Evolutionary conservation across 345 rosid species (phyloP).

Genomic region (Xanthoceras sorbifolium): DNA sequence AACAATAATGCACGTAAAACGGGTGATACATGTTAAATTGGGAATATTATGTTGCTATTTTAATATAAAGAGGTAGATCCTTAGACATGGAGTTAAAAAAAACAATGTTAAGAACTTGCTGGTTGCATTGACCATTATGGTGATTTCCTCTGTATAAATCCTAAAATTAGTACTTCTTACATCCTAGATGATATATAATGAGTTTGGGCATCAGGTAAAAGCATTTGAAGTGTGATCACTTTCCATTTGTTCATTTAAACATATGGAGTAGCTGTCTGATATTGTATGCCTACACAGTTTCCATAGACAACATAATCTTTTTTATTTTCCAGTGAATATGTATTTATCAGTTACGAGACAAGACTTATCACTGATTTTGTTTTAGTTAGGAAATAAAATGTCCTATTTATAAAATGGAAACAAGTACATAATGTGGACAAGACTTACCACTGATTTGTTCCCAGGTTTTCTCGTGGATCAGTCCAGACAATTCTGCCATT

Average conservation of each 20-base stretch:
- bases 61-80: constrained; percentile 1
- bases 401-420: background rate
- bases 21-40: background rate
- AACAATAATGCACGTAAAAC: background rate
- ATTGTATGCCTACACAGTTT: background rate
- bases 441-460: constrained; percentile 13
- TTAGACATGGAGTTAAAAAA: background rate
- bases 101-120: background rate
- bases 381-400: background rate
- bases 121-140: background rate
- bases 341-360: background rate
- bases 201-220: background rate
- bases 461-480: constrained; percentile 83
- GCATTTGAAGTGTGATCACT: background rate
- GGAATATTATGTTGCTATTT: background rate
- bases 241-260: background rate
- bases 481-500: constrained; percentile 90
- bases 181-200: background rate
- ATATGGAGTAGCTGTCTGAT: background rate
- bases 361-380: background rate
- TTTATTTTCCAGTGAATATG: background rate
- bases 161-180: background rate
- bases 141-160: background rate
- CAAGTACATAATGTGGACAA: background rate
- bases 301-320: background rate